Conservation (phyloP, 257 asterid species). For the Nicotiana knightiana region DNA sequence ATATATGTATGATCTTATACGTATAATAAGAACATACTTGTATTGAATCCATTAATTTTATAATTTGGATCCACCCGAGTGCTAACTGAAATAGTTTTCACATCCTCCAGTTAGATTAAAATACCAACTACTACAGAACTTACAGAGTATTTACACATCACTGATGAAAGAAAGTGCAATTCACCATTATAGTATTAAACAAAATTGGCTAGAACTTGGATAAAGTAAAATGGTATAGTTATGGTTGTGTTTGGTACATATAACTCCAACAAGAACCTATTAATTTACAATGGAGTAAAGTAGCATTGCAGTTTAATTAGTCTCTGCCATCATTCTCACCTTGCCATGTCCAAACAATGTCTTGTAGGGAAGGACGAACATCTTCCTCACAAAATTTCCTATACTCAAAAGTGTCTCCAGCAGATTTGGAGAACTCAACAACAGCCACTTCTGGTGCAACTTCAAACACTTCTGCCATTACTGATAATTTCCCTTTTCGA, state of each 20-base stretch:
- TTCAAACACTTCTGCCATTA: constrained; percentile 70
- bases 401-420: constrained; percentile 86
- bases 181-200: background rate
- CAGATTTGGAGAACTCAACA: constrained; percentile 64
- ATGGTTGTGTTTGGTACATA: background rate
- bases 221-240: background rate
- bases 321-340: constrained; percentile 45
- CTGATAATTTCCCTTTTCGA: constrained; percentile 56
- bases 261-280: background rate
- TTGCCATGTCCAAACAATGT: constrained; percentile 96
- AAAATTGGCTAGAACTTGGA: background rate
- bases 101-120: background rate
- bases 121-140: background rate
- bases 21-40: background rate
- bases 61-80: background rate
- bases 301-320: constrained; percentile 14
- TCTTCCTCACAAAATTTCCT: constrained; percentile 67
- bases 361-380: constrained; percentile 67
- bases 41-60: background rate
- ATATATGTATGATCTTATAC: background rate
- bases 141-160: background rate
- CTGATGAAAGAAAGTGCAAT: background rate
- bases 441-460: constrained; percentile 83
- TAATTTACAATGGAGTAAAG: background rate
- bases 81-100: background rate